These are phyloP conservation scores for Serendipita sp. DNA, from an alignment of 768 basidiomycete genomes.

Conservation along the genomic window DNA sequence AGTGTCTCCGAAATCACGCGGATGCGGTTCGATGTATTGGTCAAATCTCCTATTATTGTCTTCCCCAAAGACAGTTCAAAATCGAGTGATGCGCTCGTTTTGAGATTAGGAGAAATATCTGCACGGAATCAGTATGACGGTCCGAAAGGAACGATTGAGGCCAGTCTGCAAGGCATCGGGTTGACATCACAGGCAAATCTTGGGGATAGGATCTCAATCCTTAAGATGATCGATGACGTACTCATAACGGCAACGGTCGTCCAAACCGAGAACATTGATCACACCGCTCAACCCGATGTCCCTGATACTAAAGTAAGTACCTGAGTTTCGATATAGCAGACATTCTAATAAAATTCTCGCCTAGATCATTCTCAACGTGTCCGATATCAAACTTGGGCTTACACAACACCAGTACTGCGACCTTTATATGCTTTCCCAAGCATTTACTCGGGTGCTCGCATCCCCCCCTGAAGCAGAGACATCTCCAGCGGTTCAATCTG, in stretches of 20 bases:
- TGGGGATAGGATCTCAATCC: conserved; percentile 29
- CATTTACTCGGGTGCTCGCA: conserved; percentile 51
- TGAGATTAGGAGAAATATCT: conserved; percentile 77
- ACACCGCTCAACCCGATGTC: conserved; percentile 29
- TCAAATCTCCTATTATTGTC: conserved; percentile 83
- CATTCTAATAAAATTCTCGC: not conserved
- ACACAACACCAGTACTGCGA: conserved; percentile 72
- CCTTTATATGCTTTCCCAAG: conserved; percentile 44
- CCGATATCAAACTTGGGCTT: conserved; percentile 68
- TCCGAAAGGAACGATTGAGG: conserved; percentile 41
- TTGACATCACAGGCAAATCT: conserved; percentile 52
- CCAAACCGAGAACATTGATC: conserved; percentile 43
- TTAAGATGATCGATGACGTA: conserved; percentile 90
- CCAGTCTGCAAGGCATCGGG: conserved; percentile 69
- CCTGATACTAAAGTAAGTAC: conserved; percentile 61
- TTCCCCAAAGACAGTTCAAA: conserved; percentile 54
- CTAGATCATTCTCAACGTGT: conserved; percentile 56
- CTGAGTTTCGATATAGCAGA: not conserved
- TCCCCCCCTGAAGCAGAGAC: conserved; percentile 25
- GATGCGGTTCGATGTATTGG: conserved; percentile 81
- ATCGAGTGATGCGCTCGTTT: conserved; percentile 51
- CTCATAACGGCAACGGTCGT: conserved; percentile 49
- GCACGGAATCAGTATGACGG: conserved; percentile 61
- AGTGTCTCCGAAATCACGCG: conserved; percentile 72
- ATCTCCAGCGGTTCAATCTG: conserved; percentile 11